Conservation (phyloP, 441 rosid genomes). For the Arabidopsis hybrid region DNA sequence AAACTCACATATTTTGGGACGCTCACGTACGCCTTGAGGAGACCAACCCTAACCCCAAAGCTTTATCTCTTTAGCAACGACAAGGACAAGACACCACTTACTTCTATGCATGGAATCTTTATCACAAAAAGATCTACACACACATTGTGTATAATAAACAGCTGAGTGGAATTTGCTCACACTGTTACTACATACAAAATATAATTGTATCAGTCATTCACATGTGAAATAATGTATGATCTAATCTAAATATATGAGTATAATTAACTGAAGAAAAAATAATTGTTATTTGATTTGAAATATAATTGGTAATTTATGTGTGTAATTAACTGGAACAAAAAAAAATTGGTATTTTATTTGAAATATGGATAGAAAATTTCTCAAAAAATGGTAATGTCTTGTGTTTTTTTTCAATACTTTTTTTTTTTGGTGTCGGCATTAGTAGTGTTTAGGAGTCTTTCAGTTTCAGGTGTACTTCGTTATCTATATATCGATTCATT, state of each 20-base stretch:
- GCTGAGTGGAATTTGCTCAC: neutral
- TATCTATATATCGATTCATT: too few relatives aligned
- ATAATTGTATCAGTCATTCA: neutral
- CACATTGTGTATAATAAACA: neutral
- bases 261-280: neutral
- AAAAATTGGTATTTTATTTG: too few relatives aligned
- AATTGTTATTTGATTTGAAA: neutral
- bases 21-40: constrained; percentile 3
- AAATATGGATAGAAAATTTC: too few relatives aligned
- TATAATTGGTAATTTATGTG: neutral
- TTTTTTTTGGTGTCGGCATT: too few relatives aligned
- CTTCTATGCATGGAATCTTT: constrained; percentile 12
- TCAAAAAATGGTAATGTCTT: too few relatives aligned
- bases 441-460: too few relatives aligned
- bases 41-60: constrained; percentile 12
- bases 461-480: too few relatives aligned
- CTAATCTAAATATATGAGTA: neutral
- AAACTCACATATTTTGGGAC: neutral
- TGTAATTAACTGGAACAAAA: too few relatives aligned
- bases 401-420: too few relatives aligned
- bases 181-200: neutral
- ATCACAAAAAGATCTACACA: neutral
- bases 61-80: constrained; percentile 6
- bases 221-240: neutral
- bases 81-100: constrained; percentile 16